phyloP scores from a whole-genome alignment of 331 rosid genomes.

The Erythrophleum ivorense region DNA sequence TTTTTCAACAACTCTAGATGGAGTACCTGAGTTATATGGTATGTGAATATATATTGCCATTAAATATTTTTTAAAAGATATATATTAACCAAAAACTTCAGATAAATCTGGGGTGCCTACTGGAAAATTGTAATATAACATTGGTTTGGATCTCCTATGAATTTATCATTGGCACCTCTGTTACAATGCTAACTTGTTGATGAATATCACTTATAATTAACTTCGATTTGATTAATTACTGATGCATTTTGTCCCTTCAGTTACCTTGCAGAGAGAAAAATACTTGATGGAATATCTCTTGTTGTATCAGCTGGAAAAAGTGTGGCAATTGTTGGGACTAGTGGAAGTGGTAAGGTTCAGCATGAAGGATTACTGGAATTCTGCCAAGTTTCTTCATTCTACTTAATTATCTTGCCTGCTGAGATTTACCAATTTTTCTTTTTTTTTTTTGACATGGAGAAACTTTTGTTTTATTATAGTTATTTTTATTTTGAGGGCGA shows the following conservation, averaged over 20 bases:
- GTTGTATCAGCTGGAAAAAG: slow-evolving; percentile 93
- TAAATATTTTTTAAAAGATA: background rate
- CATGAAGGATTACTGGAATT: slow-evolving; percentile 19
- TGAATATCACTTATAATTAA: slow-evolving; percentile 29
- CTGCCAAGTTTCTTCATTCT: slow-evolving; percentile 15
- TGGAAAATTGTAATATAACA: slow-evolving; percentile 21
- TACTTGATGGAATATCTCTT: slow-evolving; percentile 92
- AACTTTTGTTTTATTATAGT: background rate
- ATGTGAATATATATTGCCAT: background rate
- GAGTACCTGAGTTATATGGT: background rate
- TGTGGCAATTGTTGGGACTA: slow-evolving; percentile 98
- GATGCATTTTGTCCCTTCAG: slow-evolving; percentile 54
- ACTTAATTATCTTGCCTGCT: slow-evolving; percentile 32
- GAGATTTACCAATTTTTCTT: background rate
- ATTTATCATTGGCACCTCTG: slow-evolving; percentile 16
- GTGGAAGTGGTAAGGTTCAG: slow-evolving; percentile 94
- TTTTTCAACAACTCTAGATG: background rate
- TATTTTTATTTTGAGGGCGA: too few species aligned
- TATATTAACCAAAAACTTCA: background rate
- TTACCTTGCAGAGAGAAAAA: slow-evolving; percentile 83
- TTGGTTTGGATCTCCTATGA: background rate
- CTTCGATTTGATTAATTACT: slow-evolving; percentile 39
- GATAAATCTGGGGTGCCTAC: background rate
- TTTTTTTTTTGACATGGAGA: background rate
- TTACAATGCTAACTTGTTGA: slow-evolving; percentile 26